Evolutionary conservation across 192 early-diverging fungal genomes (phyloP).

Genomic region (Dispira simplex): DNA sequence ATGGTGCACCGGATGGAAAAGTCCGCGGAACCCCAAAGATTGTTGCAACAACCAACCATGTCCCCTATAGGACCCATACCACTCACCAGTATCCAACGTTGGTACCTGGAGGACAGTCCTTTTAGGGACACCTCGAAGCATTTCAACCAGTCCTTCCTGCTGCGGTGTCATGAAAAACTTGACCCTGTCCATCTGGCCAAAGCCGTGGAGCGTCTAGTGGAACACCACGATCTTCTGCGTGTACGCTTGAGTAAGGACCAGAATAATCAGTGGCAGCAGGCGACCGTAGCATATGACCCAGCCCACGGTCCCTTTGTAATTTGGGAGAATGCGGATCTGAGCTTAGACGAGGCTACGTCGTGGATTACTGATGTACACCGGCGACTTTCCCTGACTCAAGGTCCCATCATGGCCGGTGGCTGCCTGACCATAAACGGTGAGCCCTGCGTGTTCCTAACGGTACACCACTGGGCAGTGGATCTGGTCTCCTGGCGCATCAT

Average conservation of each 20-base stretch:
- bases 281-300: too few relatives aligned
- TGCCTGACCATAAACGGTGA: neutral
- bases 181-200: neutral
- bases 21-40: too few relatives aligned
- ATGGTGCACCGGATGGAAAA: neutral
- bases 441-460: neutral
- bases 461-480: constrained; percentile 7
- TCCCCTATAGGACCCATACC: neutral
- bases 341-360: neutral
- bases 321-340: neutral
- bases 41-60: neutral
- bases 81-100: neutral
- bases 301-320: neutral
- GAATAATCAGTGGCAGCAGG: neutral
- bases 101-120: neutral
- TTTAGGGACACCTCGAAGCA: neutral
- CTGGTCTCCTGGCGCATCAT: constrained; percentile 11
- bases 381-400: neutral
- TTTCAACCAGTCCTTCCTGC: constrained; percentile 4
- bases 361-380: neutral
- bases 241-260: neutral
- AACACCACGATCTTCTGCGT: constrained; percentile 5
- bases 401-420: neutral
- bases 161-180: neutral
- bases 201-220: neutral